Evolutionary conservation across 108 stramenopile genomes (phyloP), one percentile per base, ranked within the genome.

Genomic region (Cyclotella cryptica): DNA sequence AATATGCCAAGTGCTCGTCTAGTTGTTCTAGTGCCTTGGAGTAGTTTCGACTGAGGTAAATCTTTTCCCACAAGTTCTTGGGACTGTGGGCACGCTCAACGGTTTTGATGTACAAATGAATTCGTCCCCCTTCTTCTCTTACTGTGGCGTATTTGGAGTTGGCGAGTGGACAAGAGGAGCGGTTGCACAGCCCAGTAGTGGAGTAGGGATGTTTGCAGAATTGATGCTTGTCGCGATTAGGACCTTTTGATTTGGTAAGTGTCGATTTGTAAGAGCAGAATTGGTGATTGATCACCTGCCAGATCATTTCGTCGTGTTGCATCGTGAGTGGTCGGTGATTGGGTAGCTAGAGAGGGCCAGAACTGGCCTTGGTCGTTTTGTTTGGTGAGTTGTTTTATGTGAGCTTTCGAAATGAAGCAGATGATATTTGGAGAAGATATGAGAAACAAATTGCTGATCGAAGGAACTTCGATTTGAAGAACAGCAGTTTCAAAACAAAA

Each of bases 231-330:
- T 96, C 90, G 62, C 82, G 88, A 62, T 88, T 90, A 62, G 93
- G 88, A 2, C 73, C 73, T 43, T 74, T 69, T 53, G 72, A 73
- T 64, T 92, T 90, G 11, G 88, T 87, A 53, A 97, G 81, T 15
- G 87, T 89, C 26, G 91, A 87, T 85, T 99, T 99, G 96, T 91
- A 98, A 47, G 97, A 95, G 86, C 98, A 99, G 81, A 97, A 97
- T 76, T 93, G 89, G 85, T 98, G 87, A 87, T 97, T 97, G 69
- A 99, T 96, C 72, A 97, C 91, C 84, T 93, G 90, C 98, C 98
- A 99, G 68, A 99, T 98, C 78, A 99, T 92, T 75, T 99, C 97
- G 81, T 98, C 98, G 90, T 96, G 90, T 76, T 97, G 95, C 91
- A 96, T 96, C 51, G 17, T 87, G 43, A 51, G 39, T 58, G 6